A percentile compares a stretch with the other conserved stretches of the same genome.
Evolutionary conservation across 2,329 filamentous ascomycete genomes (phyloP).

Genomic region (Diaporthe velutina): DNA sequence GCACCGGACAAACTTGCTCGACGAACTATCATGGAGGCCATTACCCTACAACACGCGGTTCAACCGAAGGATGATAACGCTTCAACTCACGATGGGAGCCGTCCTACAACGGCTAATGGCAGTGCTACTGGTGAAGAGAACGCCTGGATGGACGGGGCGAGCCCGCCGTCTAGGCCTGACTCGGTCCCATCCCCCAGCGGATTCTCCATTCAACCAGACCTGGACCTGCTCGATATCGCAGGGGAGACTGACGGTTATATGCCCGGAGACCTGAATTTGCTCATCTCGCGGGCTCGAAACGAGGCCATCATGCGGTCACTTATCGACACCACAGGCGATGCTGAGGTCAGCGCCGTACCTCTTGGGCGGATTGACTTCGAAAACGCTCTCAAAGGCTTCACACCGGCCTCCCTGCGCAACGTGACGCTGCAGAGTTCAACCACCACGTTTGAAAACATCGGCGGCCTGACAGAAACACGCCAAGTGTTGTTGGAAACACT

Average conservation of each 20-base stretch:
- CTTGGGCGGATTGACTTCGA: slow-evolving; percentile 84
- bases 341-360: slow-evolving; percentile 66
- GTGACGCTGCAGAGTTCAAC: slow-evolving; percentile 94
- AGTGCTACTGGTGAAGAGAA: slow-evolving; percentile 62
- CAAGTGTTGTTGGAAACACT: slow-evolving; percentile 94
- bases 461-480: slow-evolving; percentile 86
- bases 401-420: slow-evolving; percentile 92
- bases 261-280: slow-evolving; percentile 90
- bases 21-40: slow-evolving; percentile 83
- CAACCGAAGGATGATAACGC: slow-evolving; percentile 53
- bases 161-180: slow-evolving; percentile 62
- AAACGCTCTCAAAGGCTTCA: slow-evolving; percentile 89
- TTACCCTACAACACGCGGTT: slow-evolving; percentile 71
- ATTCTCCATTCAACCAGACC: slow-evolving; percentile 79
- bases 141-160: slow-evolving; percentile 83
- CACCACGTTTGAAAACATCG: slow-evolving; percentile 92
- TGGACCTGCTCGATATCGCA: slow-evolving; percentile 93
- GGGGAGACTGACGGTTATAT: slow-evolving; percentile 98
- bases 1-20: slow-evolving; percentile 94
- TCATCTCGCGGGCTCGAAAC: slow-evolving; percentile 89
- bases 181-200: slow-evolving; percentile 61
- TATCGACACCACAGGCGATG: slow-evolving; percentile 60
- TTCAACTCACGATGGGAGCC: slow-evolving; percentile 60
- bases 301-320: slow-evolving; percentile 93
- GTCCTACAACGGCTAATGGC: slow-evolving; percentile 69